Evolutionary conservation across 805 yeast genomes (phyloP), one percentile per base, ranked within the genome.

Genomic region (Zygoascus biomembranicola): DNA sequence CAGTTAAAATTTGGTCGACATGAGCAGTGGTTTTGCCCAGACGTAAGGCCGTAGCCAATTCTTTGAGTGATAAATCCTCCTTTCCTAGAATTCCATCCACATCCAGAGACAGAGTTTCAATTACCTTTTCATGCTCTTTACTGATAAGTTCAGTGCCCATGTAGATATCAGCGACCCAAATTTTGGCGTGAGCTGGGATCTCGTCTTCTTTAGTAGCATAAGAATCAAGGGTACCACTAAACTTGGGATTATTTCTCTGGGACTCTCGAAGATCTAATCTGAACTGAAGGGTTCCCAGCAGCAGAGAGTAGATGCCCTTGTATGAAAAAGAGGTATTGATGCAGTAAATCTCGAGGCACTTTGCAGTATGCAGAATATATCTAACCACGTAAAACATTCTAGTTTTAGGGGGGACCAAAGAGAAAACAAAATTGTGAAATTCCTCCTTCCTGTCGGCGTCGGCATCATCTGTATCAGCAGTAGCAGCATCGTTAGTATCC

Each of bases 201-300:
- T 69, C 72, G 37, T 59, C 60, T 8, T 58, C 56, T 32, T 59
- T 56, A 46, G 61, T 54, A 50, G 57, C 52, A 55, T 62, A 61
- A 54, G 57, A 59, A 49, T 69, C 71, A 16, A 69, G 61, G 3
- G 72, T 69, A 5, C 73, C 73, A 13, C 64, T 63, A 55, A 69
- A 69, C 28, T 61, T 63, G 19, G 26, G 41, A 14, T 23, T 16
- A 6, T 19, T 32, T 13, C 49, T 20, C n/a, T 18, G 18, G 23
- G 16, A 16, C 14, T 62, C 60, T 43, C 72, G 63, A 52, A 66
- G 53, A 45, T 69, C 73, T 6, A 68, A 50, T 14, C 61, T 57
- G 47, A 66, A 49, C n/a, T 53, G 49, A 18, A 63, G 52, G 8
- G 60, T 56, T 9, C 71, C 69, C 43, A 67, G 50, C 10, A 67